Evolutionary conservation across 192 early-diverging fungal genomes (phyloP).

Genomic region (Backusella australiensis): DNA sequence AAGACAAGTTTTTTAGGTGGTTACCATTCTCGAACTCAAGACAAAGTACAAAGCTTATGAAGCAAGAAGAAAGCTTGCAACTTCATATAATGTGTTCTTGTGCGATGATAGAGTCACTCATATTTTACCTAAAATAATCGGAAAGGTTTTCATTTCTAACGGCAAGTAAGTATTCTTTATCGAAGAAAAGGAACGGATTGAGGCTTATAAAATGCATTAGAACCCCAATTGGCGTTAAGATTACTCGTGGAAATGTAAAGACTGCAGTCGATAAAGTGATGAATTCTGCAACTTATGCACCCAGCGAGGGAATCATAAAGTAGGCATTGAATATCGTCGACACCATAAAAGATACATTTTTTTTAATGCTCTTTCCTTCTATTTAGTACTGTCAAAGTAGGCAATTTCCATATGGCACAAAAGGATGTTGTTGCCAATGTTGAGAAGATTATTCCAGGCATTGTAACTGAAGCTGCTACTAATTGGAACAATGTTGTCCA

Average conservation of each 20-base stretch:
- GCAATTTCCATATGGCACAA: constrained; percentile 54
- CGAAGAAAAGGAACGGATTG: constrained; percentile 17
- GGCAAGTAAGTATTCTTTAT: constrained; percentile 69
- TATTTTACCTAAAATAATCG: constrained; percentile 76
- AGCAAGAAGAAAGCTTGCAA: constrained; percentile 72
- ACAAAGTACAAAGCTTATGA: constrained; percentile 82
- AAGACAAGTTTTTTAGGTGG: constrained; percentile 53
- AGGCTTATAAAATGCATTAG: constrained; percentile 7
- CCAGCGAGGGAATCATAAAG: not conserved
- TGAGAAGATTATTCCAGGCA: constrained; percentile 49
- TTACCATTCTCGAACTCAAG: constrained; percentile 72
- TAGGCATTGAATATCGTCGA: not conserved
- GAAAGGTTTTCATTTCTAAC: constrained; percentile 78
- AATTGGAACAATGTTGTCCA: constrained; percentile 85
- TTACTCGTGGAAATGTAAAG: constrained; percentile 42
- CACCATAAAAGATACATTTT: not conserved
- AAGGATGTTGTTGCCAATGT: constrained; percentile 77
- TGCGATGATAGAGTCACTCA: constrained; percentile 81
- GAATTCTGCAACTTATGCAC: constrained; percentile 51
- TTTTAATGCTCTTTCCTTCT: not conserved
- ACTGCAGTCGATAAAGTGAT: constrained; percentile 56
- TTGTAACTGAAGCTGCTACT: constrained; percentile 62
- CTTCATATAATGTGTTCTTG: constrained; percentile 83
- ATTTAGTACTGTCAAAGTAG: constrained; percentile 70
- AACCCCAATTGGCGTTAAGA: constrained; percentile 49